Percentiles rank a stretch among this genome's conserved stretches.
Conservation (phyloP, 306 rosid species). For the Begonia peltatifolia region DNA sequence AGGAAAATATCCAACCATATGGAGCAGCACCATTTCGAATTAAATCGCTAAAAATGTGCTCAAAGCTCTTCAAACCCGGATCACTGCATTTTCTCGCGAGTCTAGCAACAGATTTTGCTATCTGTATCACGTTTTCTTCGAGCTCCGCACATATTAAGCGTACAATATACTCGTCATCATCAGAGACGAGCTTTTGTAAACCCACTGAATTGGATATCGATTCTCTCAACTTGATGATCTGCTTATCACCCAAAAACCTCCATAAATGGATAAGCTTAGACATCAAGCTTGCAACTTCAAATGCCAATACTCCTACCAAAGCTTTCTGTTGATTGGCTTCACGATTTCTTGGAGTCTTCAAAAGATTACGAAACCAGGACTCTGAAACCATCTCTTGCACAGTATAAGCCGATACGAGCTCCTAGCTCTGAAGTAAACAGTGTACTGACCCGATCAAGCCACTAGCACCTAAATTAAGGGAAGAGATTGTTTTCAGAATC, state of each 20-base stretch:
- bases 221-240: slow-evolving; percentile 53
- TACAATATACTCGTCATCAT: slow-evolving; percentile 49
- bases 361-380: slow-evolving; percentile 76
- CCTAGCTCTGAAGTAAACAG: no score
- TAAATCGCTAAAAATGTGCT: slow-evolving; percentile 36
- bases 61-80: slow-evolving; percentile 53
- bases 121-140: slow-evolving; percentile 51
- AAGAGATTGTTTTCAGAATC: no score
- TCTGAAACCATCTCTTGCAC: slow-evolving; percentile 56
- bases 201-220: slow-evolving; percentile 67
- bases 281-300: slow-evolving; percentile 93
- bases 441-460: no score
- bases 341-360: slow-evolving; percentile 62
- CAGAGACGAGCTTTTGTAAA: slow-evolving; percentile 70
- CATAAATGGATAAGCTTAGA: slow-evolving; percentile 83
- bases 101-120: slow-evolving; percentile 75
- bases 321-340: slow-evolving; percentile 44
- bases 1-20: slow-evolving; percentile 49
- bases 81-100: slow-evolving; percentile 76
- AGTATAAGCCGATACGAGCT: slow-evolving; percentile 1
- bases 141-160: slow-evolving; percentile 53
- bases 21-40: slow-evolving; percentile 43
- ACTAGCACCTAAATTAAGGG: no score
- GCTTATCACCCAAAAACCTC: slow-evolving; percentile 75
- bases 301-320: slow-evolving; percentile 70